Evolutionary conservation across 208 protist genomes (phyloP), one percentile per base, ranked within the genome.

Genomic region (Wallacemonas sp.): DNA sequence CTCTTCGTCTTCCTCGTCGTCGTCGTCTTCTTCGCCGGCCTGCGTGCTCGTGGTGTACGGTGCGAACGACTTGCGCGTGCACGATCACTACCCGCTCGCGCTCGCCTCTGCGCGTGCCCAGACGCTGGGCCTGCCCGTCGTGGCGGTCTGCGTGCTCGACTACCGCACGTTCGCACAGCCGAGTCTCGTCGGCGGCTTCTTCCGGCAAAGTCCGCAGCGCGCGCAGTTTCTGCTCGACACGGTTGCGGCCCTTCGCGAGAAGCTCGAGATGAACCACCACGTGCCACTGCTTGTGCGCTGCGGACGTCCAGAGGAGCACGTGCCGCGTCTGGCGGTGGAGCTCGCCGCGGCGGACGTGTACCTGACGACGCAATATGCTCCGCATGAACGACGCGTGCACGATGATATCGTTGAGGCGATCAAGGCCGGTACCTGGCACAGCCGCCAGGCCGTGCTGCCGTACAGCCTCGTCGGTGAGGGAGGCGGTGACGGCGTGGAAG

Each of bases 131-230:
- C 39, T 91, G 25, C 79, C 86, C 14, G 72, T 96, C 33, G 74
- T 96, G 3, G 91, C 79, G 20, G 74, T 92, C 20, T 81, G 77
- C 33, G 87, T 93, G 29, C 52, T 95, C 22, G 92, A 97, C 77
- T 89, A 88, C 48, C 87, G 92, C 50, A 82, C 66, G 16, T 97
- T 95, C 77, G 89, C 92, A 12, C 87, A 94, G 77, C 89, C 92
- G 3, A 93, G 80, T 65, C 46, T 74, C 8, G 78, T 95, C 18
- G 87, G 81, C 18, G 92, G 86, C 16, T 97, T 93, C 65, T 97
- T 89, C 73, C 79, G 86, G 10, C 81, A 90, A 70, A 82, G 89
- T 26, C 92, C 92, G 20, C 77, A 80, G 74, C 87, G 92, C 11
- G 92, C 89, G 31, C 77, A 76, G 57, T 94, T 84, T 64, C 70